phyloP scores from a whole-genome alignment of 179 eudicot genomes.

The Sideroxylon spinosum region DNA sequence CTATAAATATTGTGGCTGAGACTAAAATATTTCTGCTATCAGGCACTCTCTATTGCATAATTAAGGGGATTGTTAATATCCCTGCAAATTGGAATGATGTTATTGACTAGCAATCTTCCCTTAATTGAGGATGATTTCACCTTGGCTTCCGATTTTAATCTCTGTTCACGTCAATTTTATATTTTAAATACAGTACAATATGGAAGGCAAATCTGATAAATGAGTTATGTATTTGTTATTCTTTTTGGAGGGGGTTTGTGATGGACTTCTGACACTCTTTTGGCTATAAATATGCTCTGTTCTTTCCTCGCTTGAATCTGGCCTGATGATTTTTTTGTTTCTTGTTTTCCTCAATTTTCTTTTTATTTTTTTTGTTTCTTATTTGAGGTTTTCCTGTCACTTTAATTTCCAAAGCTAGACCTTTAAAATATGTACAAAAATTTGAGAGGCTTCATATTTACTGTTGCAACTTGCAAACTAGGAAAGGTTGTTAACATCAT shows the following conservation, averaged over 20 bases:
- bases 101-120: neutral
- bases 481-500: neutral
- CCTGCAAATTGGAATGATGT: neutral
- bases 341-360: neutral
- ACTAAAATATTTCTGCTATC: neutral
- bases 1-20: neutral
- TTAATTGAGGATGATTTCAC: neutral
- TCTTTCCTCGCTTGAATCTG: neutral
- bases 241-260: neutral
- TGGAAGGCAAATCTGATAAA: neutral
- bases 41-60: neutral
- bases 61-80: neutral
- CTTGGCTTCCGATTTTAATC: neutral
- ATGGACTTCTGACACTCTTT: neutral
- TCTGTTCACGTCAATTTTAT: neutral
- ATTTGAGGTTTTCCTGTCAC: neutral
- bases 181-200: neutral
- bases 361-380: neutral
- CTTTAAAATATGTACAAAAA: neutral
- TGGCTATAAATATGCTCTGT: neutral
- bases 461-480: neutral
- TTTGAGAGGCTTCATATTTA: neutral
- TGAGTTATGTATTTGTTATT: neutral
- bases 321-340: neutral
- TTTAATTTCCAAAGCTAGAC: neutral